Evolutionary conservation across 1,284 basidiomycete genomes (phyloP), one percentile per base, ranked within the genome.

Genomic region (Cryptococcus sp.): DNA sequence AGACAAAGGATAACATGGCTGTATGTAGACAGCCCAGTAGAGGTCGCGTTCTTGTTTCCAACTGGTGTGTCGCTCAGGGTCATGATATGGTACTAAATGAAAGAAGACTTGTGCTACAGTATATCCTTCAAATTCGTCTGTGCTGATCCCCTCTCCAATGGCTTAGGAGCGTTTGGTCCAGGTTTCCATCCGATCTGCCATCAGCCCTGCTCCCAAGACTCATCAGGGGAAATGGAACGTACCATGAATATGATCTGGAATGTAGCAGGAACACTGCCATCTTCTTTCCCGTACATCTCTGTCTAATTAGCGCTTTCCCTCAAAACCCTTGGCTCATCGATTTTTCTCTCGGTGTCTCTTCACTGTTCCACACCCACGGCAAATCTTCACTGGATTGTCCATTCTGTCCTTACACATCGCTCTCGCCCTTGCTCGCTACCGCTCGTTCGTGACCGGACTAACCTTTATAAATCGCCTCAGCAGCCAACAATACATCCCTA

Each of bases 101-200:
- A n/a, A n/a, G n/a, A n/a, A n/a, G n/a, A n/a, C n/a, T n/a, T 36
- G 5, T 28, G 11, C 77, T 75, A 86, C 43, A 93, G 72, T 14
- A 90, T 80, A 44, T 97, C 88, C 72, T 89, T 88, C 47, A 98
- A 74, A 63, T 81, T 90, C 0, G 83, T 82, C 73, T 87, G 77
- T 2, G 83, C 94, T 2, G 85, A 82, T n/a, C 94, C 94, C 64
- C 91, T 78, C 67, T 87, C 82, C 4, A 94, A 78, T 0, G 92
- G 85, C 71, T 91, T 86, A 4, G 86, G 88, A 74, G 97, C 91
- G 22, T 75, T 84, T 1, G 86, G 83, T 2, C 85, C 82, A 18
- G 93, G 91, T 69, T 93, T 97, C 94, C 96, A 99, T n/a, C 96
- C 94, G 73, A 98, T 97, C 91, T 94, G 60, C 7, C 36, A 39